Conservation (phyloP, 169 alveolate genomes). For the Plasmodium inui region DNA sequence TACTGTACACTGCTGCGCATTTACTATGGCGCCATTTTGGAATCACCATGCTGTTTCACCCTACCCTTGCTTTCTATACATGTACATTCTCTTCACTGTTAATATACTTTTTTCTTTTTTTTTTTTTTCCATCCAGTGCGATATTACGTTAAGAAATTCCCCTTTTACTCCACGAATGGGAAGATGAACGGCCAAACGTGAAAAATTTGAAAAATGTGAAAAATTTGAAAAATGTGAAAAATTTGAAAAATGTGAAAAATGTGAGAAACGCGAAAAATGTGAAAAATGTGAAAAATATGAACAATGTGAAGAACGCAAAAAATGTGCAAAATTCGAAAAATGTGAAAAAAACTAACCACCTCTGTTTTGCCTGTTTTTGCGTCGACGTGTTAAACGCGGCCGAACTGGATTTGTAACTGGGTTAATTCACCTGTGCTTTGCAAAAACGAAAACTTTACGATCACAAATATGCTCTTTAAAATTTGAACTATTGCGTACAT, state of each 20-base stretch:
- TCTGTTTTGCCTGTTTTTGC: background rate
- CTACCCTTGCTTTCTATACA: background rate
- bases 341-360: background rate
- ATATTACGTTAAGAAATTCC: background rate
- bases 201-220: too few relatives aligned
- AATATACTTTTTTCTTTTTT: background rate
- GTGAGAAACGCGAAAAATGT: background rate
- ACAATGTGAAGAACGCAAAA: background rate
- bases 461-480: background rate
- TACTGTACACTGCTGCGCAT: background rate
- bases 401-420: background rate
- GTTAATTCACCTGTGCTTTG: background rate
- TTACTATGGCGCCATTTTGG: background rate
- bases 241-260: background rate
- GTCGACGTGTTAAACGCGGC: background rate
- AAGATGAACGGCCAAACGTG: background rate
- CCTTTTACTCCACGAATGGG: background rate
- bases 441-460: background rate
- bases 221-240: background rate
- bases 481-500: background rate
- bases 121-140: background rate
- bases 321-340: background rate
- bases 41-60: background rate
- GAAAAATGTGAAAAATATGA: too few relatives aligned
- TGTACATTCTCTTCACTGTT: background rate